phyloP scores from a whole-genome alignment of 495 filamentous ascomycete species.

The Talaromyces proteolyticus region DNA sequence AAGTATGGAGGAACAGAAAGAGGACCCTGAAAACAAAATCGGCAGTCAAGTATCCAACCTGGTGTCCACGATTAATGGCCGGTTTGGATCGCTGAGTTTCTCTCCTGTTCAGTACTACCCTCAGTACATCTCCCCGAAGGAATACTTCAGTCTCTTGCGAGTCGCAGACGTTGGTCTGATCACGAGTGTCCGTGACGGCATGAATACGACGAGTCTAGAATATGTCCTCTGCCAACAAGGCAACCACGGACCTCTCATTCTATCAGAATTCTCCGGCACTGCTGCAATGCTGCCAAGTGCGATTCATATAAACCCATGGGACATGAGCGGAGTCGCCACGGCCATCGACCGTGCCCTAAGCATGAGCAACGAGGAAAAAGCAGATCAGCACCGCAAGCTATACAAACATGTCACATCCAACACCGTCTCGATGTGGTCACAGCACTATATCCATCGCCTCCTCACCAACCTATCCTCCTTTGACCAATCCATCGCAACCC shows the following conservation, averaged over 20 bases:
- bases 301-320: constrained; percentile 94
- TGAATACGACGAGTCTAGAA: constrained; percentile 94
- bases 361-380: constrained; percentile 59
- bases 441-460: constrained; percentile 66
- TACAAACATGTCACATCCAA: constrained; percentile 77
- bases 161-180: constrained; percentile 85
- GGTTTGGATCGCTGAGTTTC: constrained; percentile 77
- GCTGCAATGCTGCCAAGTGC: constrained; percentile 78
- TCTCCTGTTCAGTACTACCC: constrained; percentile 88
- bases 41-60: constrained; percentile 80
- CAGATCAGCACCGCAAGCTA: constrained; percentile 46
- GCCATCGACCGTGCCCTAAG: constrained; percentile 73
- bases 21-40: constrained; percentile 62
- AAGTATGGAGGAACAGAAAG: constrained; percentile 64
- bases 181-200: constrained; percentile 87
- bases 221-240: constrained; percentile 88
- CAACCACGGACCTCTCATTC: constrained; percentile 75
- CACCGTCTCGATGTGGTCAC: constrained; percentile 79
- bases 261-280: constrained; percentile 94
- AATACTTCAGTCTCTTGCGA: constrained; percentile 87
- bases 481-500: constrained; percentile 69
- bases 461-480: constrained; percentile 72
- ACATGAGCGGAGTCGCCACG: constrained; percentile 71
- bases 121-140: constrained; percentile 77
- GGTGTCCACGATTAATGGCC: constrained; percentile 83